Base-by-base conservation (phyloP, 768 basidiomycete species). In the Russula compacta region DNA sequence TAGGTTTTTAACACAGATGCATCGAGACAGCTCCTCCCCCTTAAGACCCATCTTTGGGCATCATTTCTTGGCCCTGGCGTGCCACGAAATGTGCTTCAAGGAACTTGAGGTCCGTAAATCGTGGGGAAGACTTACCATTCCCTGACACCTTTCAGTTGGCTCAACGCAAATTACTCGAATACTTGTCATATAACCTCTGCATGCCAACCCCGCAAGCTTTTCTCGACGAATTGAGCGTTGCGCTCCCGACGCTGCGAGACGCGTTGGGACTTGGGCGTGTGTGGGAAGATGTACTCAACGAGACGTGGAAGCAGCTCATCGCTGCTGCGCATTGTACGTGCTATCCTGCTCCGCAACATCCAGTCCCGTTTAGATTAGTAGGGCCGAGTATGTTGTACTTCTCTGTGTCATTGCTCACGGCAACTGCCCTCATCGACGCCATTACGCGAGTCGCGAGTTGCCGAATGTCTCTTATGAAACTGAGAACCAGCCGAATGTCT, bases 91-190 rank as follows among this genome's bases (percentile, higher is more conserved):
- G 60, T 24, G 7, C 17, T 10, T 39, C 10, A 49, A 61, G 1
- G 57, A 66, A 14, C 54, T 66, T n/a, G 66, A 66, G 66, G 66
- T 61, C 19, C 7, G 59, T 59, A 39, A n/a, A 6, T 9, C 29
- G 6, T 7, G 19, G 6, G 19, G 17, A 53, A 24, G 33, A 14
- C 14, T 5, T 10, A 36, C n/a, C 8, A 14, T 19, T 14, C 6
- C 15, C 43, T 60, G 46, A 51, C 43, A 14, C 29, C 11, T 15
- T 15, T 12, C 6, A 66, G 66, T 6, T 40, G 10, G 56, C 64
- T 6, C 56, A 66, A 32, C 66, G 66, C 21, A 54, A 65, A 24
- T 44, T 66, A 15, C 64, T 66, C 14, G 43, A 43, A 29, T 49
- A 35, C 21, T 53, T 65, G 46, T 58, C 59, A 4, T 66, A 66